These are phyloP conservation scores for Corchorus capsularis DNA, from an alignment of 345 rosid genomes.

Conservation along the genomic window DNA sequence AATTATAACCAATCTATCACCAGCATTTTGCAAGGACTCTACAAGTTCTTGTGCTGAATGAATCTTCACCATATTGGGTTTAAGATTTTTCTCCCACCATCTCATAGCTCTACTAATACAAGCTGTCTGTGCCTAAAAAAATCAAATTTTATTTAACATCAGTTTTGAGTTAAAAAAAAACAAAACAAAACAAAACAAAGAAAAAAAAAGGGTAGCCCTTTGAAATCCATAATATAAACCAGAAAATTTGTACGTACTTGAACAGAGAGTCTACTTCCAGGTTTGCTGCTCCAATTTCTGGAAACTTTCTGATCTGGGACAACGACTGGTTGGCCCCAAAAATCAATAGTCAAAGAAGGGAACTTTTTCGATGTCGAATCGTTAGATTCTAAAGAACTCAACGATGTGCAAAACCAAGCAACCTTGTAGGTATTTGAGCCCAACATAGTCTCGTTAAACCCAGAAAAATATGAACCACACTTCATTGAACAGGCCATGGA, in stretches of 20 bases:
- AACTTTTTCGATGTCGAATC: constrained; percentile 32
- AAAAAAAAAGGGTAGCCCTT: not conserved
- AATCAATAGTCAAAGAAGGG: constrained; percentile 34
- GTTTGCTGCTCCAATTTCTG: constrained; percentile 32
- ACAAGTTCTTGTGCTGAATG: constrained; percentile 66
- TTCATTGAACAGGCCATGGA: constrained; percentile 41
- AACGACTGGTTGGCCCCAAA: constrained; percentile 37
- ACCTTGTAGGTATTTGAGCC: constrained; percentile 24
- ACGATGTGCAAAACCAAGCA: constrained; percentile 31
- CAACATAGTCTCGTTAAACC: constrained; percentile 20
- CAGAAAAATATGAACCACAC: constrained; percentile 24
- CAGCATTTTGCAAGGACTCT: constrained; percentile 51
- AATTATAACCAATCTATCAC: constrained; percentile 61
- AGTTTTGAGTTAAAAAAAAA: not conserved
- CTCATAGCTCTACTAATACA: constrained; percentile 42
- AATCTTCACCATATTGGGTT: constrained; percentile 68
- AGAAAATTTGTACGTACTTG: constrained; percentile 36
- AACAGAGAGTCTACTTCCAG: constrained; percentile 31
- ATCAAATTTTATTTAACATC: not conserved
- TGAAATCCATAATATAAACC: not conserved
- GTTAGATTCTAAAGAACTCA: constrained; percentile 16
- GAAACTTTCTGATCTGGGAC: constrained; percentile 35
- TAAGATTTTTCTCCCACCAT: constrained; percentile 79
- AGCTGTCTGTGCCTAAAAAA: not conserved
- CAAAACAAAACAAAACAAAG: no score